phyloP scores from a whole-genome alignment of 2,329 filamentous ascomycete species.

The Aspergillus hortae region DNA sequence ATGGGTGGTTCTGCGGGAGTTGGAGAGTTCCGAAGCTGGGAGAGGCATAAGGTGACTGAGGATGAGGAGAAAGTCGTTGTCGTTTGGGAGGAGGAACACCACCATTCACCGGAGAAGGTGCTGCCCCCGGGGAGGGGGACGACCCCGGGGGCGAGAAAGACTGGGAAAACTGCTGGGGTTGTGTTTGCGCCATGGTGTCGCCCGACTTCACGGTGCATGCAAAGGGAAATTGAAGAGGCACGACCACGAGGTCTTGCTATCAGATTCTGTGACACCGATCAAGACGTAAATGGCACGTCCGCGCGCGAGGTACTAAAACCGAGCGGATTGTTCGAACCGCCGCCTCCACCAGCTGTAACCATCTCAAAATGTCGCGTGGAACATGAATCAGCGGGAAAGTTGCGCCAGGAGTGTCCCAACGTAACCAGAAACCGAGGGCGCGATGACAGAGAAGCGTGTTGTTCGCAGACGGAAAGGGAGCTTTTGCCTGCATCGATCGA shows the following conservation, averaged over 20 bases:
- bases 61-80: slow-evolving; percentile 66
- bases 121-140: slow-evolving; percentile 57
- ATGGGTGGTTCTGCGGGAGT: slow-evolving; percentile 34
- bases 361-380: slow-evolving; percentile 30
- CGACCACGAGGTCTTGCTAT: slow-evolving; percentile 12
- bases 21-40: slow-evolving; percentile 53
- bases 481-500: slow-evolving; percentile 14
- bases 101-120: slow-evolving; percentile 46
- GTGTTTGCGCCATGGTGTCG: slow-evolving; percentile 58
- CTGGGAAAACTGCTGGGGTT: slow-evolving; percentile 50
- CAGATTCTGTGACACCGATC: slow-evolving; percentile 19
- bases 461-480: slow-evolving; percentile 19
- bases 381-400: slow-evolving; percentile 15
- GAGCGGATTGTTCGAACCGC: slow-evolving; percentile 39
- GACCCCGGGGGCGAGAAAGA: slow-evolving; percentile 62
- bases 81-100: slow-evolving; percentile 69
- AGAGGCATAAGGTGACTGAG: slow-evolving; percentile 59
- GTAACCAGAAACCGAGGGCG: slow-evolving; percentile 10
- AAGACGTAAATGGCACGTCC: slow-evolving; percentile 19
- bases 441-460: slow-evolving; percentile 12
- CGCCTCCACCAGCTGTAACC: slow-evolving; percentile 33
- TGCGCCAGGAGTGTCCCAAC: slow-evolving; percentile 1
- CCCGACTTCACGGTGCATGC: slow-evolving; percentile 4
- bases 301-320: slow-evolving; percentile 29
- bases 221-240: not conserved